These are phyloP conservation scores for Solanum chaucha DNA, from an alignment of 257 asterid genomes.

Conservation along the genomic window DNA sequence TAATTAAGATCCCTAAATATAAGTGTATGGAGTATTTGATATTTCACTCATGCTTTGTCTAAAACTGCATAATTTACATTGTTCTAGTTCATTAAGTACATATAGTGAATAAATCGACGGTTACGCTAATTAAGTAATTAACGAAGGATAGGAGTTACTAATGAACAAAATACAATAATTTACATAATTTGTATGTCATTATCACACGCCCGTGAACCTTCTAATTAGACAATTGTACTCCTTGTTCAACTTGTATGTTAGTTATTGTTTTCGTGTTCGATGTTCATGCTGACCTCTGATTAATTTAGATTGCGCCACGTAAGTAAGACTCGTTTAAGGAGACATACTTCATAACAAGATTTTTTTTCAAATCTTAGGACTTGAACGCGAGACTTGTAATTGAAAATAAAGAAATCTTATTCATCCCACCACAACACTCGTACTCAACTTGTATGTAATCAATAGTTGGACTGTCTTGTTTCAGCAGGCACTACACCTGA, in stretches of 20 bases:
- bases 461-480: background rate
- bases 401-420: background rate
- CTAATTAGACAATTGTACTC: background rate
- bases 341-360: background rate
- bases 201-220: background rate
- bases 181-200: background rate
- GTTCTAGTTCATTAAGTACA: background rate
- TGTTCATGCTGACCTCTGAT: background rate
- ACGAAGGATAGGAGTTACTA: background rate
- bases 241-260: background rate
- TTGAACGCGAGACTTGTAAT: background rate
- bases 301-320: background rate
- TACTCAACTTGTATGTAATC: background rate
- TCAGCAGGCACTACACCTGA: background rate
- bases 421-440: background rate
- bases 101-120: background rate
- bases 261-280: background rate
- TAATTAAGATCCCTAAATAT: background rate
- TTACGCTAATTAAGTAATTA: background rate
- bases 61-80: background rate
- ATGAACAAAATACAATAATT: background rate
- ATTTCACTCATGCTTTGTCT: background rate
- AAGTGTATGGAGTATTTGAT: background rate
- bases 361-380: background rate
- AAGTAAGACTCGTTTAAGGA: background rate